Conservation (phyloP, 78 protist genomes). For the Monosiga brevicollis region DNA sequence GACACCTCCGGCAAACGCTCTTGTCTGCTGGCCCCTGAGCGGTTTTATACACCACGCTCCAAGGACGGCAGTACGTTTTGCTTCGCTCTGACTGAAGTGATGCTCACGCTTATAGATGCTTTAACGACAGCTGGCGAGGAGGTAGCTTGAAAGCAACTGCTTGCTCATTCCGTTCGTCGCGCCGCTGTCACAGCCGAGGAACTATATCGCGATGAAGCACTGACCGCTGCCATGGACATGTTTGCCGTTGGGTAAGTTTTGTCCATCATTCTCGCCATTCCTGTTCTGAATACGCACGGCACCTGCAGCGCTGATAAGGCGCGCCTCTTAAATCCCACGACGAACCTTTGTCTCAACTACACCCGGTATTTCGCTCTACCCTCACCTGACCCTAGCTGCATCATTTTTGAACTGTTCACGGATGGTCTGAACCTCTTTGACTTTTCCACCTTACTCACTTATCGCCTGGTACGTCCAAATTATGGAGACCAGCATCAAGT, state of each 20-base stretch:
- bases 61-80: background rate
- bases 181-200: background rate
- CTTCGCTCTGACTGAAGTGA: background rate
- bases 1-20: conserved; percentile 66
- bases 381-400: too few relatives aligned
- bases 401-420: conserved; percentile 55
- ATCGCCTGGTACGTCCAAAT: too few relatives aligned
- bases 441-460: conserved; percentile 41
- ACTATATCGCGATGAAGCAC: conserved; percentile 1
- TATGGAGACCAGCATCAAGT: too few relatives aligned
- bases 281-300: too few relatives aligned
- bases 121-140: too few relatives aligned
- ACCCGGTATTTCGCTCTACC: too few relatives aligned
- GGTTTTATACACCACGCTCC: conserved; percentile 29
- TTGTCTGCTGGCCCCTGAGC: conserved; percentile 86
- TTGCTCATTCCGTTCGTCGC: background rate
- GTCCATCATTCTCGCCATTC: too few relatives aligned
- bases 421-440: conserved; percentile 59
- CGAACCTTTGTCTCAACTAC: too few relatives aligned
- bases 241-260: conserved; percentile 62
- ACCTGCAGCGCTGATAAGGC: too few relatives aligned
- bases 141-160: background rate
- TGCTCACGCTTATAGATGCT: too few relatives aligned
- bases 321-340: too few relatives aligned
- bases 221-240: conserved; percentile 59